Conservation (phyloP, 768 basidiomycete genomes). For the Albatrellus ellisii region DNA sequence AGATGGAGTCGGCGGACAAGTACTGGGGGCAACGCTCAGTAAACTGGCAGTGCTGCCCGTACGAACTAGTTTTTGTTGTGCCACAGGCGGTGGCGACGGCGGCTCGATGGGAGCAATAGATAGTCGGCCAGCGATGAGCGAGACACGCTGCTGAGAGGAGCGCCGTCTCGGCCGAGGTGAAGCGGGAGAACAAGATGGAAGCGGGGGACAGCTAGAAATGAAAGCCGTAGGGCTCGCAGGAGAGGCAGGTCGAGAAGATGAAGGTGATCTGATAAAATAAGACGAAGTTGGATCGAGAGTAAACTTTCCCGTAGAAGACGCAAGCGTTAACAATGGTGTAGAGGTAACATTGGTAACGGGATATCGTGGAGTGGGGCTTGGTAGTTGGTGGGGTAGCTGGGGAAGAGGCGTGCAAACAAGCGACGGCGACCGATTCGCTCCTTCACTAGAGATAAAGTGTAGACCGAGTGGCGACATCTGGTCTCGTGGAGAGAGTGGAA, state of each 20-base stretch:
- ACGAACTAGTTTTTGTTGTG: slow-evolving; percentile 52
- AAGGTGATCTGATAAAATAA: slow-evolving; percentile 18
- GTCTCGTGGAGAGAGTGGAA: slow-evolving; percentile 1
- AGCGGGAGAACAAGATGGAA: slow-evolving; percentile 29
- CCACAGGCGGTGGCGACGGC: slow-evolving; percentile 45
- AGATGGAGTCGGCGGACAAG: slow-evolving; percentile 49
- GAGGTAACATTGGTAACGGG: slow-evolving; percentile 12
- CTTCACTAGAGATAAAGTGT: background rate
- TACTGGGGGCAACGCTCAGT: slow-evolving; percentile 45
- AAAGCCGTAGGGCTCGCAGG: slow-evolving; percentile 14
- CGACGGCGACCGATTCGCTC: slow-evolving; percentile 7
- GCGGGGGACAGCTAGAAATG: slow-evolving; percentile 22
- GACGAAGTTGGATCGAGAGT: slow-evolving; percentile 19
- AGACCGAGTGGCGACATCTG: no score
- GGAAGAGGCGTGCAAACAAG: slow-evolving; percentile 6
- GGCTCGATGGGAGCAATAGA: slow-evolving; percentile 68
- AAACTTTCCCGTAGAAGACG: slow-evolving; percentile 7
- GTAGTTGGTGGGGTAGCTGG: slow-evolving; percentile 2
- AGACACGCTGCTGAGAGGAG: slow-evolving; percentile 77
- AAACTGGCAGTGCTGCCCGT: slow-evolving; percentile 50
- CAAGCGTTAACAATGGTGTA: slow-evolving; percentile 6
- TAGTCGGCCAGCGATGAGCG: slow-evolving; percentile 71
- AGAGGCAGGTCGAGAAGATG: slow-evolving; percentile 17
- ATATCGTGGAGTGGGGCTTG: slow-evolving; percentile 17
- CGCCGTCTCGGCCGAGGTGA: slow-evolving; percentile 57